phyloP scores from a whole-genome alignment of 2,329 filamentous ascomycete species.

The Sordariomycetes sp. region DNA sequence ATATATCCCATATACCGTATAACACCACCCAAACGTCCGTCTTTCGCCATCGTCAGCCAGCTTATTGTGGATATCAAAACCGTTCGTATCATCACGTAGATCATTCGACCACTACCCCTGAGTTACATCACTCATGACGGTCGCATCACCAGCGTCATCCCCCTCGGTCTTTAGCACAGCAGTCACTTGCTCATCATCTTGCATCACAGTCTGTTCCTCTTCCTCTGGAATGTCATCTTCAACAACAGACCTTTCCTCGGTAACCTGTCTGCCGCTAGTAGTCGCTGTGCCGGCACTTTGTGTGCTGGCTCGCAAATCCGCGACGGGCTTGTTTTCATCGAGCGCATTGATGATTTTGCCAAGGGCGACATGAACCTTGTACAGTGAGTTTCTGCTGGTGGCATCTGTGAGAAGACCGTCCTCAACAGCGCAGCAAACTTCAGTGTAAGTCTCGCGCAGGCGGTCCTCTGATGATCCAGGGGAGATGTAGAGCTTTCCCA shows the following conservation, averaged over 20 bases:
- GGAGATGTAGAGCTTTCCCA: conserved; percentile 75
- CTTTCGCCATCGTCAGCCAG: too few species aligned
- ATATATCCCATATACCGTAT: conserved; percentile 9
- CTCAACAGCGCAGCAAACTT: conserved; percentile 54
- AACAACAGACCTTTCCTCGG: conserved; percentile 28
- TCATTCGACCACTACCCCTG: not conserved
- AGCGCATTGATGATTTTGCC: conserved; percentile 59
- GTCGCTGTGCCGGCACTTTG: conserved; percentile 1
- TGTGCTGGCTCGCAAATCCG: conserved; percentile 7
- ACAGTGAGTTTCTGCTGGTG: conserved; percentile 53
- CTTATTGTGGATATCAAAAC: too few species aligned
- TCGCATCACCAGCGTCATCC: conserved; percentile 10
- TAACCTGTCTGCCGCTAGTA: conserved; percentile 15
- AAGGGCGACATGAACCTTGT: conserved; percentile 58
- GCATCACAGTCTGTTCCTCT: conserved; percentile 24
- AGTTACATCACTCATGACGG: not conserved
- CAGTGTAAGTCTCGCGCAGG: conserved; percentile 46
- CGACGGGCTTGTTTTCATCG: conserved; percentile 30
- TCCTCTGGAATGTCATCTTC: conserved; percentile 35
- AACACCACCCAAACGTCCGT: conserved; percentile 9
- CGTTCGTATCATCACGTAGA: too few species aligned
- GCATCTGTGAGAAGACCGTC: conserved; percentile 50
- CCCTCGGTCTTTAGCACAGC: conserved; percentile 25
- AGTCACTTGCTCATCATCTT: conserved; percentile 14
- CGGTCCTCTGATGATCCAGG: conserved; percentile 53